Base-by-base conservation (phyloP, 2,329 filamentous ascomycete species). In the Trichothecium roseum region DNA sequence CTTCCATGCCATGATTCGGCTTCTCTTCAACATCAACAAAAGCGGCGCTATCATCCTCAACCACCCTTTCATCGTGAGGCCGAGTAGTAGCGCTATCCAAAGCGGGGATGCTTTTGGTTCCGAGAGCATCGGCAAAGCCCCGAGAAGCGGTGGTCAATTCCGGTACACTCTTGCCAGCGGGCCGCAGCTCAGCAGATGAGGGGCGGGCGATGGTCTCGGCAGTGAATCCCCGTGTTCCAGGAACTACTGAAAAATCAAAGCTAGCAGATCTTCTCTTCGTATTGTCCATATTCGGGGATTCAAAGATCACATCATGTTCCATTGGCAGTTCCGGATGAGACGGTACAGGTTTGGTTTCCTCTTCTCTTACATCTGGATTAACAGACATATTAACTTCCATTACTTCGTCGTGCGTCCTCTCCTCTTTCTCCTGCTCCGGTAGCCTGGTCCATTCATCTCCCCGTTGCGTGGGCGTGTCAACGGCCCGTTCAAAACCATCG, bases 401-500 rank as follows among this genome's bases (percentile, higher is more conserved):
- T 32, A 12, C 30, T 35, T 35, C 20, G 26, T 6, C 20, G 6
- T 10, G 6, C 20, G 10, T 28, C 30, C 34, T 30, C 28, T 36
- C 38, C 30, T 42, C 40, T 27, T 34, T 40, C 3, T 40, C 32
- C 29, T 37, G 35, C n/a, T 37, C 32, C 15, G 32, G 27, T 18
- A 33, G 12, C 16, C 30, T 18, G n/a, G 28, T 14, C 20, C 20
- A 24, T 24, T 24, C 20, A 24, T 24, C 20, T 10, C 20, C 10
- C 20, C 20, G 20, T 24, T 24, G 20, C 20, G 20, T 24, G 20
- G 6, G 20, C 6, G 20, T 10, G 6, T 17, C 13, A 13, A 31
- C 26, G 14, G 34, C 15, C 14, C 13, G 14, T 14, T 33, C 10
- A n/a, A 24, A n/a, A 8, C n/a, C 13, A 18, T 27, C 31, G 8